Percentiles rank a stretch among this genome's conserved stretches.
Conservation (phyloP, 371 early-diverging fungal genomes). For the Lichtheimia corymbifera region DNA sequence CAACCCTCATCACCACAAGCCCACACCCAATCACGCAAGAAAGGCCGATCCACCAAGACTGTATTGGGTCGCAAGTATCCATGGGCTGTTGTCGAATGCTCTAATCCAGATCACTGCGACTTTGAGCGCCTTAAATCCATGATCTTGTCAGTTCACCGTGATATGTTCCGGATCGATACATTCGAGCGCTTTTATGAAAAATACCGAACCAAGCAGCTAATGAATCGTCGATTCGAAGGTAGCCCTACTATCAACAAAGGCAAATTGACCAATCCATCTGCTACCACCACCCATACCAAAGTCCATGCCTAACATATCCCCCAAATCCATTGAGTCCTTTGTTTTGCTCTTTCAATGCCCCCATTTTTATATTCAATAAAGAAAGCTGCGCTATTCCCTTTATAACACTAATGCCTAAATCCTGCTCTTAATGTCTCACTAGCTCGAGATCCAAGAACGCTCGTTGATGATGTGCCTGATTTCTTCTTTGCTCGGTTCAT, state of each 20-base stretch:
- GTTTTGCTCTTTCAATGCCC: neutral
- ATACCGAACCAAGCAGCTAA: constrained; percentile 82
- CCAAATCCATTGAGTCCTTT: neutral
- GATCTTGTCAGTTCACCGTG: constrained; percentile 67
- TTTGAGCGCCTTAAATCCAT: constrained; percentile 59
- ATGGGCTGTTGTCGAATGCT: constrained; percentile 94
- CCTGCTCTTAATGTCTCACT: constrained; percentile 44
- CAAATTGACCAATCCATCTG: too few species aligned
- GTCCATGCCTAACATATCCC: too few species aligned
- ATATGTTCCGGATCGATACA: constrained; percentile 83
- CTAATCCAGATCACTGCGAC: constrained; percentile 83
- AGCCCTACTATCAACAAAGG: too few species aligned
- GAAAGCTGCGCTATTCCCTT: too few species aligned
- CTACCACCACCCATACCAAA: too few species aligned
- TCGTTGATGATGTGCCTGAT: constrained; percentile 34
- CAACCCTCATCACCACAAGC: neutral
- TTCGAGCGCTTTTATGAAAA: constrained; percentile 86
- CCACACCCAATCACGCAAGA: neutral
- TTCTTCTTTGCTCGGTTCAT: constrained; percentile 54
- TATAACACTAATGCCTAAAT: constrained; percentile 32
- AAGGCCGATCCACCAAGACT: neutral
- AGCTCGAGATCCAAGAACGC: constrained; percentile 39
- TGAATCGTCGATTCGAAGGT: constrained; percentile 31
- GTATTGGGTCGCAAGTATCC: constrained; percentile 89
- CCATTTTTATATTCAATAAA: neutral